Percentiles rank a stretch among this genome's conserved stretches.
Evolutionary conservation across 176 grass and related monocot genomes (phyloP).

Genomic region (Rhipidocladum racemiflorum): DNA sequence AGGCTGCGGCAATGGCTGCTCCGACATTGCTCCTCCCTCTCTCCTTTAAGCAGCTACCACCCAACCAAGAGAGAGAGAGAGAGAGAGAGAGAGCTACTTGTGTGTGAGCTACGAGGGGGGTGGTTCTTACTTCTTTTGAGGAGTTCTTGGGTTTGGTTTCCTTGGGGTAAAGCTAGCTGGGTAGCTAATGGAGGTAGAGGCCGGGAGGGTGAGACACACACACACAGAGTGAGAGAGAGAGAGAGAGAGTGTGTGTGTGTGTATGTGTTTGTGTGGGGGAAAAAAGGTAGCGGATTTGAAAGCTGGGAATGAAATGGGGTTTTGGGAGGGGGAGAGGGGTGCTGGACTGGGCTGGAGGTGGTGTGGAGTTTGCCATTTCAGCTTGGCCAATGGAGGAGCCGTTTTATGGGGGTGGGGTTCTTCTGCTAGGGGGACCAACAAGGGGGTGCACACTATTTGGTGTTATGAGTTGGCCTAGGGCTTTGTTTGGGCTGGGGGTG

Average conservation of each 20-base stretch:
- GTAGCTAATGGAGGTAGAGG: neutral
- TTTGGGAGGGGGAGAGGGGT: neutral
- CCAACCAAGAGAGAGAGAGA: neutral
- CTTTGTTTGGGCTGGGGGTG: too few species aligned
- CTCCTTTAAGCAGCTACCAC: conserved; percentile 19
- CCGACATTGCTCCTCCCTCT: conserved; percentile 46
- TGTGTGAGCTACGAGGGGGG: neutral
- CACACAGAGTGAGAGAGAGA: neutral
- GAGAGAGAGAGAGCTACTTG: neutral
- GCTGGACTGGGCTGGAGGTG: neutral
- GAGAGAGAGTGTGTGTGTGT: neutral
- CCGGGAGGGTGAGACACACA: too few species aligned
- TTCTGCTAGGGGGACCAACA: conserved; percentile 55
- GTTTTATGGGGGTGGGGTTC: conserved; percentile 55
- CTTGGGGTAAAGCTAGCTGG: neutral
- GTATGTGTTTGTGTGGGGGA: neutral
- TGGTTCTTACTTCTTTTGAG: conserved; percentile 36
- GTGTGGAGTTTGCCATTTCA: conserved; percentile 13
- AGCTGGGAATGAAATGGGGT: conserved; percentile 39
- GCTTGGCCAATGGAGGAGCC: conserved; percentile 4
- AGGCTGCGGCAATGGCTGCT: conserved; percentile 53
- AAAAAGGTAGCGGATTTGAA: conserved; percentile 53
- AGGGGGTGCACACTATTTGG: neutral
- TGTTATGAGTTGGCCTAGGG: conserved; percentile 13
- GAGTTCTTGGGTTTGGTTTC: conserved; percentile 12